A percentile compares a stretch with the other conserved stretches of the same genome.
phyloP scores from a whole-genome alignment of 192 early-diverging fungal genomes.

The Coemansia erecta region DNA sequence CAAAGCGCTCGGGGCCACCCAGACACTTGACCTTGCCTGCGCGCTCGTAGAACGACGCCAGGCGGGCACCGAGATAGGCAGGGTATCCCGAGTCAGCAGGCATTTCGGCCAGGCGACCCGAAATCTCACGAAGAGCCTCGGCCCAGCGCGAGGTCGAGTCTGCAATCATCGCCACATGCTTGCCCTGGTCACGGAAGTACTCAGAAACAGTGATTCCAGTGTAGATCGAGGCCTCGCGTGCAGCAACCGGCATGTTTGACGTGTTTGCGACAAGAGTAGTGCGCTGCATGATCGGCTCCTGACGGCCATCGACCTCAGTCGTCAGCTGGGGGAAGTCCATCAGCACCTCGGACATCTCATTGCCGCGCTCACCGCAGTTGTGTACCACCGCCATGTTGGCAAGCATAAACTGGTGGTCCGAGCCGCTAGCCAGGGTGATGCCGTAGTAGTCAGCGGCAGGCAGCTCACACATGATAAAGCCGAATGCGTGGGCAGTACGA shows the following conservation, averaged over 20 bases:
- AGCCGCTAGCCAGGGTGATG: conserved; percentile 19
- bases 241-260: conserved; percentile 99
- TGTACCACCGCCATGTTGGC: conserved; percentile 50
- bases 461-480: conserved; percentile 1
- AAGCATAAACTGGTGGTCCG: conserved; percentile 55
- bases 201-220: conserved; percentile 99
- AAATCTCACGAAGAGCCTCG: conserved; percentile 99
- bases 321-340: conserved; percentile 99
- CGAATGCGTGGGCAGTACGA: background rate
- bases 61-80: conserved; percentile 95
- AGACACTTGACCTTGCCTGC: conserved; percentile 97
- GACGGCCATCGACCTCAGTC: conserved; percentile 88
- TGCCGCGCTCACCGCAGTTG: conserved; percentile 90
- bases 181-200: conserved; percentile 99
- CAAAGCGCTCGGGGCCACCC: conserved; percentile 89
- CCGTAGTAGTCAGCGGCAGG: conserved; percentile 33
- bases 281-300: conserved; percentile 99
- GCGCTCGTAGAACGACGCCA: conserved; percentile 99
- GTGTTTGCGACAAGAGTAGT: conserved; percentile 99
- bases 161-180: conserved; percentile 99
- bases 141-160: conserved; percentile 99
- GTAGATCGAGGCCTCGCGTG: conserved; percentile 99
- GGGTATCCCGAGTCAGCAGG: conserved; percentile 98
- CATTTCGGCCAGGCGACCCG: conserved; percentile 99
- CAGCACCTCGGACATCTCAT: conserved; percentile 99